These are phyloP conservation scores for Saprolegnia diclina DNA, from an alignment of 352 stramenopile genomes.

Conservation along the genomic window DNA sequence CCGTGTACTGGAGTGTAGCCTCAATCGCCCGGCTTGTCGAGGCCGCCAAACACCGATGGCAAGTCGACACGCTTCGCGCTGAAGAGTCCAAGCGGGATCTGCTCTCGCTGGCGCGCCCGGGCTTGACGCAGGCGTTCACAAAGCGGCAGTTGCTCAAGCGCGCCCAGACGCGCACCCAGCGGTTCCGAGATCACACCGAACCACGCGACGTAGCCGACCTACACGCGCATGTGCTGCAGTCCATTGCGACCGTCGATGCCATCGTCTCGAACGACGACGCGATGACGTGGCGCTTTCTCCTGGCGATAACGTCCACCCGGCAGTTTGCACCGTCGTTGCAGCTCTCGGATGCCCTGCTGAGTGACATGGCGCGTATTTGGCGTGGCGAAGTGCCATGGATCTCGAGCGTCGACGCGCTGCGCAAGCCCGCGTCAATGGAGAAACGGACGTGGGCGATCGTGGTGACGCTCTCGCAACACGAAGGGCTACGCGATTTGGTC, in stretches of 20 bases:
- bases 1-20: not conserved
- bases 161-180: not conserved
- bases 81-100: not conserved
- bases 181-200: not conserved
- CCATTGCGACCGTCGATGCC: not conserved
- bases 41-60: not conserved
- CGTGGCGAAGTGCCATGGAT: too few species aligned
- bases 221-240: not conserved
- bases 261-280: not conserved
- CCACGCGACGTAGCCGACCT: not conserved
- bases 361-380: too few species aligned
- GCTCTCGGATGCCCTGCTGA: too few species aligned
- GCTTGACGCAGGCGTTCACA: not conserved
- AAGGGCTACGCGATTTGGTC: too few species aligned
- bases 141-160: conserved; percentile 1
- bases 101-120: not conserved
- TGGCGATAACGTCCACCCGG: not conserved
- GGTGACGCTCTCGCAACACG: too few species aligned
- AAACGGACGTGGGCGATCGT: too few species aligned
- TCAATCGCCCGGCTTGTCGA: not conserved
- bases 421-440: too few species aligned
- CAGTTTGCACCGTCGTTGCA: too few species aligned
- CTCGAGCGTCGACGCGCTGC: too few species aligned
- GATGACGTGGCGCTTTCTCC: conserved; percentile 12
- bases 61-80: not conserved